Evolutionary conservation across 345 rosid species (phyloP).

Genomic region (Cardamine occulta): DNA sequence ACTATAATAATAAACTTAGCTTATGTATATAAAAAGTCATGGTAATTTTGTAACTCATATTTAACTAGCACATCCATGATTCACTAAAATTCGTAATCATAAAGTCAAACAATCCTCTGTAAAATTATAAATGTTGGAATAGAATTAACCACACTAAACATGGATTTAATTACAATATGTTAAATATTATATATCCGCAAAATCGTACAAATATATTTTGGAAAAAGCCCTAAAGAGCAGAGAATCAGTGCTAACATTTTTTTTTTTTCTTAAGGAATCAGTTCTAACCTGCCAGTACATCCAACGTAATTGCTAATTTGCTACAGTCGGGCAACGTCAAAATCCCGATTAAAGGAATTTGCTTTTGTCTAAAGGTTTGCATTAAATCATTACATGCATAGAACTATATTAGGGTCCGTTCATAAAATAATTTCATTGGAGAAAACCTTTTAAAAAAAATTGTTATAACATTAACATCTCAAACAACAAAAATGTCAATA

Average conservation of each 20-base stretch:
- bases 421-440: conserved; percentile 14
- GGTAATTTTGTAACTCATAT: neutral
- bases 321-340: conserved; percentile 8
- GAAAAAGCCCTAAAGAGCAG: neutral
- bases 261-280: no score
- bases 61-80: no score
- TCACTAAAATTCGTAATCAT: neutral
- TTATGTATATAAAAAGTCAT: neutral
- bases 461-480: conserved; percentile 34
- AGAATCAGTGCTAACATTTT: neutral
- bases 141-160: neutral
- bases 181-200: neutral
- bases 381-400: conserved; percentile 27
- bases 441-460: neutral
- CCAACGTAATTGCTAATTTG: neutral
- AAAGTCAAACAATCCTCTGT: no score
- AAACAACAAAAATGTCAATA: conserved; percentile 5
- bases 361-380: conserved; percentile 20
- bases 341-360: conserved; percentile 1
- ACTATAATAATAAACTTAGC: neutral
- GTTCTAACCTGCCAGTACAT: neutral
- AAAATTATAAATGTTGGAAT: neutral
- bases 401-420: conserved; percentile 34
- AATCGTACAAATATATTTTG: neutral
- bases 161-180: no score